Conservation (phyloP, 495 filamentous ascomycete species). For the Podospora sp. region DNA sequence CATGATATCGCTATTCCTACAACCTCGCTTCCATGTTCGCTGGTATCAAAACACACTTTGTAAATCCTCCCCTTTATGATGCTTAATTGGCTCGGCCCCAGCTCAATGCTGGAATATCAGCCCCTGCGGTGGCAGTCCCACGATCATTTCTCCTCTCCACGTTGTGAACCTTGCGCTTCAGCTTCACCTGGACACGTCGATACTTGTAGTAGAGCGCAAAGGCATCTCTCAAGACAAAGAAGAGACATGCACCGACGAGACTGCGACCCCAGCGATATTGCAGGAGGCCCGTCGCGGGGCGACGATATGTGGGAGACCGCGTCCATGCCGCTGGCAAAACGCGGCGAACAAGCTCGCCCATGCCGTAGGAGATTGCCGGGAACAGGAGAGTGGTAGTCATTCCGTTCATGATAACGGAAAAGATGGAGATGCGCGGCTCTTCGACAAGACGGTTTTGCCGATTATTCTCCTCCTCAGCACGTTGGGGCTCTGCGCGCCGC, state of each 20-base stretch:
- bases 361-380: conserved; percentile 49
- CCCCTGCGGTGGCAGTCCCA: neutral
- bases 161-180: conserved; percentile 67
- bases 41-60: neutral
- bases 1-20: neutral
- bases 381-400: conserved; percentile 45
- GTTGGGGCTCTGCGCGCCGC: no score
- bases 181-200: conserved; percentile 68
- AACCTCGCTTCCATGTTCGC: neutral
- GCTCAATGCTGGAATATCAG: neutral
- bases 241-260: conserved; percentile 76
- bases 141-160: conserved; percentile 30
- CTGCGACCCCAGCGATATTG: conserved; percentile 79
- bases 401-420: conserved; percentile 36
- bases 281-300: conserved; percentile 58
- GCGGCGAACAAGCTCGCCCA: conserved; percentile 69
- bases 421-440: conserved; percentile 22
- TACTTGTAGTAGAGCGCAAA: conserved; percentile 75
- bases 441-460: conserved; percentile 16
- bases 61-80: neutral
- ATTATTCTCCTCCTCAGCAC: conserved; percentile 1
- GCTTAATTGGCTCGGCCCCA: neutral
- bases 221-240: conserved; percentile 76
- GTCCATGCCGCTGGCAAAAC: conserved; percentile 67
- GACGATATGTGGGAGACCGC: conserved; percentile 38